phyloP scores from a whole-genome alignment of 139 green algal genomes.

The Chlorella sp. region DNA sequence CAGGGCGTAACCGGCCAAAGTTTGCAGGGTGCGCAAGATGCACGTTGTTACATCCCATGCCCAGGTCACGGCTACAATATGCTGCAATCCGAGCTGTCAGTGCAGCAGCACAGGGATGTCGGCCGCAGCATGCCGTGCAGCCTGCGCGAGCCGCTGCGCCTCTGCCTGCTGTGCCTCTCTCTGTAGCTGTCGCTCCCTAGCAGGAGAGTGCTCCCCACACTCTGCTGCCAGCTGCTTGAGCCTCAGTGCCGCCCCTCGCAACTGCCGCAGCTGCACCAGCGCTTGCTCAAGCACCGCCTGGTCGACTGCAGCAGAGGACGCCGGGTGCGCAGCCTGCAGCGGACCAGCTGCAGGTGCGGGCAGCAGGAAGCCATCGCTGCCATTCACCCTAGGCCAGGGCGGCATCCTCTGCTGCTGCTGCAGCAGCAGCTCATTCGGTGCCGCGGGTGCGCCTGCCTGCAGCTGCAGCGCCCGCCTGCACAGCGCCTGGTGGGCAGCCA shows the following conservation, averaged over 20 bases:
- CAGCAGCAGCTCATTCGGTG: background rate
- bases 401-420: background rate
- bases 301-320: background rate
- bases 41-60: too few species aligned
- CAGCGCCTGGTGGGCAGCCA: background rate
- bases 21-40: too few species aligned
- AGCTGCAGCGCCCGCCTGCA: background rate
- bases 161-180: background rate
- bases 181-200: background rate
- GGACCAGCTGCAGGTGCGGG: background rate
- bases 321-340: background rate
- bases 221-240: background rate
- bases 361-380: background rate
- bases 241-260: background rate
- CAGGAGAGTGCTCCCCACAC: too few species aligned
- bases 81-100: background rate
- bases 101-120: background rate
- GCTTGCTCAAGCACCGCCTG: background rate
- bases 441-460: background rate
- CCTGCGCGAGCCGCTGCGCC: background rate
- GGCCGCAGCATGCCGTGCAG: background rate
- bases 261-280: background rate
- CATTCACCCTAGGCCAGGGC: background rate
- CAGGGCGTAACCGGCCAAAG: too few species aligned
- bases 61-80: too few species aligned